Evolutionary conservation across 1,139 yeast genomes (phyloP).

Genomic region (Yamadazyma kanchanaburiensis): DNA sequence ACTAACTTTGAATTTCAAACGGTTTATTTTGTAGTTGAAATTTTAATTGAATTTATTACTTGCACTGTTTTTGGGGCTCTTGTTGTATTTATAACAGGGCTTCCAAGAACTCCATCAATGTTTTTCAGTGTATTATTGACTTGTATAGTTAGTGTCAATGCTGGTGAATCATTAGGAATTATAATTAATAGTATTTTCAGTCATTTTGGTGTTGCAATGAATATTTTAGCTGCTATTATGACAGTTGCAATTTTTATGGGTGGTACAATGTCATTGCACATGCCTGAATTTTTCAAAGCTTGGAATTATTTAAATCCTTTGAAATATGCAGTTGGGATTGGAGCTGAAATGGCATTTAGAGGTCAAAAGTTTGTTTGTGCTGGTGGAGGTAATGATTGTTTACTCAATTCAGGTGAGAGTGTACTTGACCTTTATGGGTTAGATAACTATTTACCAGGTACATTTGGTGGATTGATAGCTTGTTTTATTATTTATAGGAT

Average conservation of each 20-base stretch:
- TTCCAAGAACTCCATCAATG: constrained; percentile 67
- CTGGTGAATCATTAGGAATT: constrained; percentile 84
- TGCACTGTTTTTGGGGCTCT: constrained; percentile 58
- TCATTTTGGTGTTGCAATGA: constrained; percentile 79
- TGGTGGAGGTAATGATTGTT: constrained; percentile 20
- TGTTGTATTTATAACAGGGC: constrained; percentile 66
- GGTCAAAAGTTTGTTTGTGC: constrained; percentile 33
- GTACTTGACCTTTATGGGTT: constrained; percentile 35
- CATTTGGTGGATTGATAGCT: constrained; percentile 34
- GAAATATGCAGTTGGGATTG: constrained; percentile 62
- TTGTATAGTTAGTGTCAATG: constrained; percentile 54
- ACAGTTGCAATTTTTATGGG: constrained; percentile 79
- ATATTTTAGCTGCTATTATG: constrained; percentile 59
- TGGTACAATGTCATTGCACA: constrained; percentile 76
- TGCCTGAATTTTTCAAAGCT: constrained; percentile 67
- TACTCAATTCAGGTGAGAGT: constrained; percentile 30
- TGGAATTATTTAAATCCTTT: constrained; percentile 73
- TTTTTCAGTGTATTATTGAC: constrained; percentile 64
- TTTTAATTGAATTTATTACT: constrained; percentile 70
- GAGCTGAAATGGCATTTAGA: constrained; percentile 35
- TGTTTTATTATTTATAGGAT: constrained; percentile 34
- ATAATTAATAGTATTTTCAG: constrained; percentile 69
- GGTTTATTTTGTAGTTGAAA: constrained; percentile 62
- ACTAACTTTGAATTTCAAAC: constrained; percentile 64
- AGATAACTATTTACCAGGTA: constrained; percentile 25